Conservation (phyloP, 768 basidiomycete genomes). For the Lactarius sp. region DNA sequence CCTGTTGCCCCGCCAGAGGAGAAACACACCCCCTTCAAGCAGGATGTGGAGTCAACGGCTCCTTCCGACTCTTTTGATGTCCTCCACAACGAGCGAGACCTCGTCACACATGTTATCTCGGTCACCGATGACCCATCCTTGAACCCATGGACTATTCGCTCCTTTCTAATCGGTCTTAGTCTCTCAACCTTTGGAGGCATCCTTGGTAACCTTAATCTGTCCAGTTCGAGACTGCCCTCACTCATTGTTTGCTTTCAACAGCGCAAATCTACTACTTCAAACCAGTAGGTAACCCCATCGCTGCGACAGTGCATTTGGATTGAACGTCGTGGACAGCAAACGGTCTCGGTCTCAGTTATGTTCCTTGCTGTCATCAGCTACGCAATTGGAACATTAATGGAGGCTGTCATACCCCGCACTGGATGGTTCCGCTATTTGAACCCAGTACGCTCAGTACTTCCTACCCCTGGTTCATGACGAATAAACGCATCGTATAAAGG, state of each 20-base stretch:
- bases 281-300: constrained; percentile 35
- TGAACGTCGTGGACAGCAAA: constrained; percentile 38
- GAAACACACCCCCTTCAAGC: constrained; percentile 31
- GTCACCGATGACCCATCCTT: constrained; percentile 43
- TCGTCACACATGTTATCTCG: constrained; percentile 44
- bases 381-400: constrained; percentile 44
- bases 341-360: constrained; percentile 47
- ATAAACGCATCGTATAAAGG: constrained; percentile 31
- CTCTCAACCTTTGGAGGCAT: constrained; percentile 47
- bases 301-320: background rate
- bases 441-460: constrained; percentile 36
- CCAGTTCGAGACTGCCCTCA: background rate
- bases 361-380: constrained; percentile 50
- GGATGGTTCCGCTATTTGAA: constrained; percentile 49
- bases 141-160: constrained; percentile 44
- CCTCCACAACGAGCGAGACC: constrained; percentile 42
- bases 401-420: constrained; percentile 40
- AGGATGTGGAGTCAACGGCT: constrained; percentile 35
- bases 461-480: background rate
- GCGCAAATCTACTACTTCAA: constrained; percentile 61
- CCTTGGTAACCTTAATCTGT: constrained; percentile 34
- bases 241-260: constrained; percentile 22
- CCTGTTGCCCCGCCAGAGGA: constrained; percentile 26
- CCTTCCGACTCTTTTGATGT: constrained; percentile 33
- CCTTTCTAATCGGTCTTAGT: constrained; percentile 43